Evolutionary conservation across 108 stramenopile species (phyloP), one percentile per base, ranked within the genome.

Genomic region (Fragilaria crotonensis): DNA sequence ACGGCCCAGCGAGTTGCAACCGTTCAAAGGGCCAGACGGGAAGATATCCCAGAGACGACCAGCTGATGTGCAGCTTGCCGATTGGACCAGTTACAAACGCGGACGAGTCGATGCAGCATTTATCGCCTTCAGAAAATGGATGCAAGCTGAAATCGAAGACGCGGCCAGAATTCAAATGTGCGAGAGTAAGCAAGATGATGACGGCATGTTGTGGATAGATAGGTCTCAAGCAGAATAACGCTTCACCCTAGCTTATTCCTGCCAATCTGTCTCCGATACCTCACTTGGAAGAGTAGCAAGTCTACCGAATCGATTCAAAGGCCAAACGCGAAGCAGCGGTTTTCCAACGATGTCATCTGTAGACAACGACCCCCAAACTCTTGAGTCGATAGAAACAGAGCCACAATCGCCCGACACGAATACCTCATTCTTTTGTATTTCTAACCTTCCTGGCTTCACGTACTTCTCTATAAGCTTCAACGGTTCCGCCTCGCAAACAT

Each of bases 41-140:
- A 27, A 25, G 9, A 19, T n/a, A n/a, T 19, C 26, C 17, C 23
- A 32, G 27, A 61, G 22, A 0, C 18, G 25, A 30, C 33, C 57
- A 45, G 4, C 21, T 4, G 41, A 58, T 11, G 21, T 52, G 14
- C 7, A 54, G 17, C 21, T 63, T 33, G 63, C 77, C 36, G 51
- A 79, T 71, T 74, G 71, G 64, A 26, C 20, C 21, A 22, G 48
- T 3, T 84, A 59, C 33, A 77, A 82, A 60, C 81, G 89, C 20
- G 89, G 85, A 20, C 70, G 69, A 44, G 78, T 85, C n/a, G 86
- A 91, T 72, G 59, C 64, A 17, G 52, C 76, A 32, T 91, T 80
- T 80, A 71, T 91, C 31, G 67, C 83, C 52, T 91, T 76, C 59
- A 71, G 75, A 36, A 31, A 79, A 45, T 91, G 90, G 90, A 45